These are phyloP conservation scores for Sporothrix variecibatus DNA, from an alignment of 2,329 filamentous ascomycete genomes.

Conservation along the genomic window DNA sequence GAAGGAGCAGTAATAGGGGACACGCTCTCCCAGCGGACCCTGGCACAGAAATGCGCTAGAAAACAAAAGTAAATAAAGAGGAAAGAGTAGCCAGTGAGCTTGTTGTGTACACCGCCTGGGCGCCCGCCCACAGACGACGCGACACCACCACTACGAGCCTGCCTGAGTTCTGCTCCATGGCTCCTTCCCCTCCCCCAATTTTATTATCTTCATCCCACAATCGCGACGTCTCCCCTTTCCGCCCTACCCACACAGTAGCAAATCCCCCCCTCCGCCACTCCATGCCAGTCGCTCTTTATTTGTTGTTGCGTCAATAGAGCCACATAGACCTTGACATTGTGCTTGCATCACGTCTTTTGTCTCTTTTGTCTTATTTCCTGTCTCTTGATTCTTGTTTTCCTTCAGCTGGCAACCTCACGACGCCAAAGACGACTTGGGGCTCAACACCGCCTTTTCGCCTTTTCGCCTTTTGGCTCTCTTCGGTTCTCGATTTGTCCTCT, in stretches of 20 bases:
- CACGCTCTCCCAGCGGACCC: not conserved
- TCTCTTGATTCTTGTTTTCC: not conserved
- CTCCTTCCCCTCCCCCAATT: constrained; percentile 19
- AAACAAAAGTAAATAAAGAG: constrained; percentile 16
- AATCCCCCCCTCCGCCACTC: constrained; percentile 15
- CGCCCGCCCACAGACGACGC: not conserved
- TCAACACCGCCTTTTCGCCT: constrained; percentile 6
- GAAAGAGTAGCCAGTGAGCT: not conserved
- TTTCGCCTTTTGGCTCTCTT: not conserved
- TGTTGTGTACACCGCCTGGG: not conserved
- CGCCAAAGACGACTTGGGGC: not conserved
- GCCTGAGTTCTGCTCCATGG: too few species aligned
- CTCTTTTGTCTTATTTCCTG: not conserved
- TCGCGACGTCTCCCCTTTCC: constrained; percentile 19
- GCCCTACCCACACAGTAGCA: constrained; percentile 10
- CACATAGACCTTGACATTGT: not conserved
- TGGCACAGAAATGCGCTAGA: not conserved
- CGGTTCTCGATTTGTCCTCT: not conserved
- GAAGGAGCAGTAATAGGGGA: not conserved
- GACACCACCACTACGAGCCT: not conserved
- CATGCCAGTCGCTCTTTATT: constrained; percentile 27
- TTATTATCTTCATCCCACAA: constrained; percentile 23
- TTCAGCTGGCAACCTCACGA: not conserved
- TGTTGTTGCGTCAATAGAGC: constrained; percentile 24
- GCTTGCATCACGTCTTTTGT: not conserved